Evolutionary conservation across 768 basidiomycete genomes (phyloP), one percentile per base, ranked within the genome.

Genomic region (Podaxis sp.): DNA sequence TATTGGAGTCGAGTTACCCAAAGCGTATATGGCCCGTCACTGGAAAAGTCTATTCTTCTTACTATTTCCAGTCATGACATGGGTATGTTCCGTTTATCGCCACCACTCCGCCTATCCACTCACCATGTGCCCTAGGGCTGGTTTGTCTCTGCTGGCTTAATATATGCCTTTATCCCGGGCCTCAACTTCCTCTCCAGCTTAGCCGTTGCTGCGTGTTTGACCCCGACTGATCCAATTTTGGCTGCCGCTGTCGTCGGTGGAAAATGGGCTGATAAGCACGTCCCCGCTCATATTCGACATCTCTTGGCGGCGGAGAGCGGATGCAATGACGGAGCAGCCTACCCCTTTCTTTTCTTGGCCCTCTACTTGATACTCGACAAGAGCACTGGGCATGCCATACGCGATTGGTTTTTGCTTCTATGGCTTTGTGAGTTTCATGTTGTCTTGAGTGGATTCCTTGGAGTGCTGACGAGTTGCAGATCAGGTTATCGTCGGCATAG

Each of bases 251-350:
- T 93, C 38, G 86, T 93, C 11, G 96, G 96, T 69, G 96, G 96
- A 36, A 96, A 93, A 78, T 99, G 94, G 77, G 97, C 97, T 2
- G 92, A 98, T 74, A 97, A 98, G 72, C 96, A 98, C 70, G 96
- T 99, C 24, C 93, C 92, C 1, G 87, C 89, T 0, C 92, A 94
- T 70, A 78, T 94, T 46, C 87, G 83, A 36, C 83, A 85, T 66
- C 76, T 85, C 0, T 71, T 84, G 3, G 86, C 87, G 1, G 87
- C 86, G 4, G 96, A 98, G 76, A 89, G 87, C 61, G 96, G 94
- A 7, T 94, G 93, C 70, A 99, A 99, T 73, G 97, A 99, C 65
- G 97, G 97, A 38, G 96, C 96, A 0, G 95, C 96, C 0, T 97
- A 95, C 74, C 96, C 95, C 0, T 98, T 98, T 74, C 80, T 99